Evolutionary conservation across 441 rosid genomes (phyloP).

Genomic region (Brassica balearica): DNA sequence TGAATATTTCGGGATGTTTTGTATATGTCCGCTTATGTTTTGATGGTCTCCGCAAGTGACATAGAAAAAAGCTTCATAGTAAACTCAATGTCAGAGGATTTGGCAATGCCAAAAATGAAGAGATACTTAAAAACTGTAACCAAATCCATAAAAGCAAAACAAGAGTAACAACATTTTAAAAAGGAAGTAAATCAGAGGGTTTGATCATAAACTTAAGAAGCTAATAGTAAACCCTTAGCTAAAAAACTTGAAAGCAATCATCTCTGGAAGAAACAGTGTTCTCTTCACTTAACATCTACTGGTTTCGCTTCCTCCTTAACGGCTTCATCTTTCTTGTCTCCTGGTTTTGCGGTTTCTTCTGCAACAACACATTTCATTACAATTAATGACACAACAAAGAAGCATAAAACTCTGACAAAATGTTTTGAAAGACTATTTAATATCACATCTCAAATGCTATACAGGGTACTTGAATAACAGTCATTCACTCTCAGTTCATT

Average conservation of each 20-base stretch:
- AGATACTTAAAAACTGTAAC: neutral
- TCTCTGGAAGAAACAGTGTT: constrained; percentile 4
- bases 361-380: constrained; percentile 14
- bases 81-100: constrained; percentile 8
- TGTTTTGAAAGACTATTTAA: neutral
- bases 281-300: constrained; percentile 41
- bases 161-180: constrained; percentile 29
- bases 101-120: neutral
- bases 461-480: constrained; percentile 4
- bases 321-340: constrained; percentile 32
- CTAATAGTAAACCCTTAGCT: constrained; percentile 8
- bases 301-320: constrained; percentile 29
- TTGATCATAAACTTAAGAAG: neutral
- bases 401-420: neutral
- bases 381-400: neutral
- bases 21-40: neutral
- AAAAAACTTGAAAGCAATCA: constrained; percentile 32
- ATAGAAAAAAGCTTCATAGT: neutral
- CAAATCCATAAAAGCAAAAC: constrained; percentile 24
- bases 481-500: neutral
- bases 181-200: neutral
- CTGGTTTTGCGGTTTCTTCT: constrained; percentile 34
- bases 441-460: neutral
- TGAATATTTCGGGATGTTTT: neutral
- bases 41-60: neutral